Evolutionary conservation across 1,284 basidiomycete genomes (phyloP).

Genomic region (Cronartium ribicola): DNA sequence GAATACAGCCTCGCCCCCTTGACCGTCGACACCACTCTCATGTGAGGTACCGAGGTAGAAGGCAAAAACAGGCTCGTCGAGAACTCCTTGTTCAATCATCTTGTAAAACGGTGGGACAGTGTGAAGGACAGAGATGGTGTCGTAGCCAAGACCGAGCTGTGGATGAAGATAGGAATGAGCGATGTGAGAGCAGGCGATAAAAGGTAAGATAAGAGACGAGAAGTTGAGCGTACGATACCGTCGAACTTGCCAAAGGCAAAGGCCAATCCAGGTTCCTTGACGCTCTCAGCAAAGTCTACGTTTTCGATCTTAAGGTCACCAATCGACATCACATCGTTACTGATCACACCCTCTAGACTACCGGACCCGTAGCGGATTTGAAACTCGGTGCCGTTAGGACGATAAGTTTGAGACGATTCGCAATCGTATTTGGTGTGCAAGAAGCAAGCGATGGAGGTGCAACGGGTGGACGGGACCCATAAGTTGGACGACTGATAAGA

Average conservation of each 20-base stretch:
- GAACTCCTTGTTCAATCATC: conserved; percentile 77
- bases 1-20: conserved; percentile 83
- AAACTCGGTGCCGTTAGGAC: conserved; percentile 84
- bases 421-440: conserved; percentile 89
- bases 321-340: conserved; percentile 74
- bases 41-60: conserved; percentile 89
- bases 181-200: conserved; percentile 1
- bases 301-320: conserved; percentile 73
- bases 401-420: conserved; percentile 75
- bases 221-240: conserved; percentile 4
- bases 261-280: conserved; percentile 91
- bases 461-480: conserved; percentile 83
- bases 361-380: conserved; percentile 94
- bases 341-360: conserved; percentile 94
- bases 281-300: conserved; percentile 93
- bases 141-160: conserved; percentile 89
- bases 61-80: conserved; percentile 84
- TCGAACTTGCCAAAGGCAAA: conserved; percentile 91
- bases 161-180: conserved; percentile 60
- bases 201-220: neutral
- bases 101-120: conserved; percentile 93
- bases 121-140: conserved; percentile 92
- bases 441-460: conserved; percentile 97
- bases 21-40: conserved; percentile 57
- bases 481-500: conserved; percentile 67